phyloP scores from a whole-genome alignment of 176 grass and related monocot genomes.

The Lolium rigidum region DNA sequence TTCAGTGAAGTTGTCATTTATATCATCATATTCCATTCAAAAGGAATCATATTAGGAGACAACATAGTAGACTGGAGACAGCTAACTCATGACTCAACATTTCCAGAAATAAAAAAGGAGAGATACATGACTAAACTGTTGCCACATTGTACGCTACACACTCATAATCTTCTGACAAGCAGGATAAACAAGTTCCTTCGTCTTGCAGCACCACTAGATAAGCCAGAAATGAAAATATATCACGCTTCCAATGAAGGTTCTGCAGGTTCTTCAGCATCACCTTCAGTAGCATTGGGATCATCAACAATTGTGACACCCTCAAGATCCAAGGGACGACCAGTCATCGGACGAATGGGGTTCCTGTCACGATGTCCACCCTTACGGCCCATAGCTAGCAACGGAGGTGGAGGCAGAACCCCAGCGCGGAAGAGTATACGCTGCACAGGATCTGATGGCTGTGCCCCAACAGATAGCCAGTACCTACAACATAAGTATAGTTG shows the following conservation, averaged over 20 bases:
- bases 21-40: too few species aligned
- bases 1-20: too few species aligned
- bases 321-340: constrained; percentile 59
- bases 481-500: constrained; percentile 35
- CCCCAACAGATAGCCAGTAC: constrained; percentile 93
- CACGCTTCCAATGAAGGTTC: constrained; percentile 22
- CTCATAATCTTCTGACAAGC: too few species aligned
- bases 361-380: constrained; percentile 85
- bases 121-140: too few species aligned
- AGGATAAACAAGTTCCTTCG: constrained; percentile 10
- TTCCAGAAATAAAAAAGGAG: too few species aligned
- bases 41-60: too few species aligned
- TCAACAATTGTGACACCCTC: constrained; percentile 37
- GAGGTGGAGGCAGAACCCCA: constrained; percentile 58
- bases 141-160: too few species aligned
- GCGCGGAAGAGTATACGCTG: constrained; percentile 88
- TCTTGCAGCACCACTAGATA: constrained; percentile 32
- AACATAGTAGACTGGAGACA: too few species aligned
- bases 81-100: too few species aligned
- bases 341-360: constrained; percentile 79
- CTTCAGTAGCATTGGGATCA: constrained; percentile 44
- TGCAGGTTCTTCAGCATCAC: constrained; percentile 33
- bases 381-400: constrained; percentile 34
- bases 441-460: constrained; percentile 88
- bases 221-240: constrained; percentile 24